Base-by-base conservation (phyloP, 805 yeast species). In the Ogataea naganishii region DNA sequence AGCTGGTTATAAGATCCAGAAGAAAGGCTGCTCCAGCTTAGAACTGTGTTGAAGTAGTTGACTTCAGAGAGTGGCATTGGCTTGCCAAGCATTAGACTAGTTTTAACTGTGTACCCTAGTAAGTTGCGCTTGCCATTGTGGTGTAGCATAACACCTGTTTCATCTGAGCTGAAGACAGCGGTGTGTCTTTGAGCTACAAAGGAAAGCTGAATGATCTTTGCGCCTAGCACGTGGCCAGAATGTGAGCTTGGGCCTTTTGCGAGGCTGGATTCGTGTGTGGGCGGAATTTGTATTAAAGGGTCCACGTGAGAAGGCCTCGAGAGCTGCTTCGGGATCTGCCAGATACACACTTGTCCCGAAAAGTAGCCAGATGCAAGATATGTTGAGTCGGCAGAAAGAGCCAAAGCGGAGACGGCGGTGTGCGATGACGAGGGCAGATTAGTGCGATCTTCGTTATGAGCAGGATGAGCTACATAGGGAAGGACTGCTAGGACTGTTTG, bases 301-400 rank as follows among this genome's bases (percentile, higher is more conserved):
- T 33, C 42, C 24, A 29, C n/a, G n/a, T n/a, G n/a, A n/a, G n/a
- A n/a, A n/a, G n/a, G n/a, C n/a, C n/a, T n/a, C n/a, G n/a, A n/a
- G n/a, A n/a, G 32, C 15, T 49, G 51, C 18, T 48, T 52, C 10
- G 48, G 39, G 17, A 79, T 41, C 37, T 81, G 76, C 94, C 95
- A 89, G 2, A 82, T 41, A 18, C 66, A 56, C 3, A 88, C 64
- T 31, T 60, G 62, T 0, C 96, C 97, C 14, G 64, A 55, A 5
- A 62, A 58, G 39, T 68, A 74, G 2, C 95, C 94, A 0, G 75
- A 79, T 0, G 80, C 84, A 3, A 85, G 38, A 43, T 66, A 70
- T 0, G 80, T 63, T 2, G 82, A 79, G 47, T 88, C 95, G 6
- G 70, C 56, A 0, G 92, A 78, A 10, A 80, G 53, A 0, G 72